Conservation (phyloP, 352 stramenopile genomes). For the Globisporangium recalcitrans region DNA sequence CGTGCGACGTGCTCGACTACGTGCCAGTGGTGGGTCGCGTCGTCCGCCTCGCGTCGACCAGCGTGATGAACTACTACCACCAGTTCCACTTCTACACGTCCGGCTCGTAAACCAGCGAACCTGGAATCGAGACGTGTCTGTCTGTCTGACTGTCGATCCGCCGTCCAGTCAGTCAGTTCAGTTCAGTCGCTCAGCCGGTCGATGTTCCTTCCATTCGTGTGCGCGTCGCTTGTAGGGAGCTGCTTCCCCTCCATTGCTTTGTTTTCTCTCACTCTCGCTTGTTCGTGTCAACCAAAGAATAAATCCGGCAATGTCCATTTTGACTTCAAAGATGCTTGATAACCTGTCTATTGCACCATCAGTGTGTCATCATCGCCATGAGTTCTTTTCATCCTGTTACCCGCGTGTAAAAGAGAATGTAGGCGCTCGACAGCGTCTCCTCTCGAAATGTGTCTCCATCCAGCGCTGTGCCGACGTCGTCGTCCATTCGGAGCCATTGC, state of each 20-base stretch:
- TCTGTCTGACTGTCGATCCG: background rate
- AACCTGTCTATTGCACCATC: constrained; percentile 5
- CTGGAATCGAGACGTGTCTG: background rate
- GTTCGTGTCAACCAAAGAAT: constrained; percentile 3
- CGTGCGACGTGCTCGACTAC: constrained; percentile 52
- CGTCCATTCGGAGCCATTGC: constrained; percentile 67
- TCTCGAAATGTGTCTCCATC: constrained; percentile 33
- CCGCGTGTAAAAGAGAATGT: constrained; percentile 71
- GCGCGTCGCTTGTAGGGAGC: background rate
- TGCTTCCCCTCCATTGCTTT: background rate
- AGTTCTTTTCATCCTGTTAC: constrained; percentile 10
- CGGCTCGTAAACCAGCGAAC: constrained; percentile 48
- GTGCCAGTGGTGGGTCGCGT: constrained; percentile 67
- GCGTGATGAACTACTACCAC: constrained; percentile 80
- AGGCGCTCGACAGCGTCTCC: constrained; percentile 58
- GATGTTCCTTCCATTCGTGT: constrained; percentile 1
- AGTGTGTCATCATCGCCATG: too few species aligned
- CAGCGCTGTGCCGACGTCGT: constrained; percentile 51
- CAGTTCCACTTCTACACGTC: constrained; percentile 87
- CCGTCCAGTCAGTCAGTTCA: background rate
- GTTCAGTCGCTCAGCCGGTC: background rate
- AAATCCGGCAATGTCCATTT: constrained; percentile 1
- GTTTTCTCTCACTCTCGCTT: background rate
- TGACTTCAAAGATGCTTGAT: background rate
- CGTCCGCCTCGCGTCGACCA: constrained; percentile 63